A percentile compares a stretch with the other conserved stretches of the same genome.
These are phyloP conservation scores for Desmodesmus armatus DNA, from an alignment of 139 green algal genomes.

Conservation along the genomic window DNA sequence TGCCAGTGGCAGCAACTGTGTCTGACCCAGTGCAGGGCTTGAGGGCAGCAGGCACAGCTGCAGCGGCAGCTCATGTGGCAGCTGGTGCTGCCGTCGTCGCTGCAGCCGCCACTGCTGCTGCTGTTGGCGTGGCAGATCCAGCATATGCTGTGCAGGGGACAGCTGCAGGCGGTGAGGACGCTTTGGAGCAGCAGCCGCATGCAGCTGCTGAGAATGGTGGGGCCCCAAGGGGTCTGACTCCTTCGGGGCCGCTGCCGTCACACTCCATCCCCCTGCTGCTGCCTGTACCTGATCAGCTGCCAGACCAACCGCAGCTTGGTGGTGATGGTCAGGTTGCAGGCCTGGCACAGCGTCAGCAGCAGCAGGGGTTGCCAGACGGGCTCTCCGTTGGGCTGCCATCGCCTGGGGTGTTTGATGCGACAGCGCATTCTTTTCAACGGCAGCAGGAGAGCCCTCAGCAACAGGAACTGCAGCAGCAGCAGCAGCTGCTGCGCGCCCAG, in stretches of 20 bases:
- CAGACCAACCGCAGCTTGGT: too few relatives aligned
- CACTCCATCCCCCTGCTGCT: too few relatives aligned
- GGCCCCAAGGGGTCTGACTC: too few relatives aligned
- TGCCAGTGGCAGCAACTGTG: too few relatives aligned
- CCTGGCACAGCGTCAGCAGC: background rate
- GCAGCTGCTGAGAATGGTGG: background rate
- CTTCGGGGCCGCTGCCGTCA: too few relatives aligned
- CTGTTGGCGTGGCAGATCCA: background rate
- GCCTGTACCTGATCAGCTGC: too few relatives aligned
- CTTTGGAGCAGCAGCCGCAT: background rate
- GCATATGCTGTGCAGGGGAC: background rate
- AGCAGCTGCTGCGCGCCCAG: background rate
- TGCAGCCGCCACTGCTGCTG: background rate
- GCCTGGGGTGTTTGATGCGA: too few relatives aligned
- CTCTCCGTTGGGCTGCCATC: too few relatives aligned
- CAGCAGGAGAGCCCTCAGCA: background rate
- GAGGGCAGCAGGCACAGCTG: background rate
- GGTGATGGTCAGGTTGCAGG: too few relatives aligned
- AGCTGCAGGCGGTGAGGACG: background rate
- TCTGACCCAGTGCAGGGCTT: too few relatives aligned
- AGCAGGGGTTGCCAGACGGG: slow-evolving; percentile 7
- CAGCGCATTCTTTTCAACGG: background rate
- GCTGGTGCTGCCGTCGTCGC: background rate
- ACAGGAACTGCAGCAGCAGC: background rate
- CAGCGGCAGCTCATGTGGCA: background rate